phyloP scores from a whole-genome alignment of 2,329 filamentous ascomycete genomes.

The Cordyceps farinosa region DNA sequence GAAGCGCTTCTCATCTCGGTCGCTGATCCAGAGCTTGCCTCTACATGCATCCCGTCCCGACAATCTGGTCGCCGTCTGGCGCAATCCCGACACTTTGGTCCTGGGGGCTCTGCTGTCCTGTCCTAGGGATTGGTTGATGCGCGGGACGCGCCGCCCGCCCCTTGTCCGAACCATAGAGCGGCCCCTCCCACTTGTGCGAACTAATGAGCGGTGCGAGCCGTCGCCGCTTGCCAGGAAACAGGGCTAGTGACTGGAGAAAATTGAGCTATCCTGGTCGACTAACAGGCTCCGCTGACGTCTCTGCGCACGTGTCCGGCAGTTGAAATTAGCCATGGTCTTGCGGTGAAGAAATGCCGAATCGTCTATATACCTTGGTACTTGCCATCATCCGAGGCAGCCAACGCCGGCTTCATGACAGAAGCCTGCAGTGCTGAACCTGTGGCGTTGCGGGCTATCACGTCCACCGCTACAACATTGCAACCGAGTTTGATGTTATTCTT shows the following conservation, averaged over 20 bases:
- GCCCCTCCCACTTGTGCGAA: constrained; percentile 17
- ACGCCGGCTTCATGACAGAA: not conserved
- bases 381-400: not conserved
- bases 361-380: not conserved
- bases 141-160: constrained; percentile 19
- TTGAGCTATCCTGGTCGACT: constrained; percentile 12
- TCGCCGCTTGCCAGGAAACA: constrained; percentile 14
- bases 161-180: constrained; percentile 19
- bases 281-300: constrained; percentile 10
- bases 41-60: constrained; percentile 7
- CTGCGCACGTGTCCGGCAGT: constrained; percentile 15
- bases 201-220: constrained; percentile 20
- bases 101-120: constrained; percentile 5
- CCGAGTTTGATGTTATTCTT: not conserved
- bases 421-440: not conserved
- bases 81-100: constrained; percentile 18
- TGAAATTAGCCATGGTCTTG: not conserved
- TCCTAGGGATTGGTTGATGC: constrained; percentile 17
- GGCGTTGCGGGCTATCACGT: not conserved
- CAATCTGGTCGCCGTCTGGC: constrained; percentile 10
- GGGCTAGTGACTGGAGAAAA: constrained; percentile 16
- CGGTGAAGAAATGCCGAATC: constrained; percentile 10
- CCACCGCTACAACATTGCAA: not conserved
- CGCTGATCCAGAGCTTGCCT: constrained; percentile 8
- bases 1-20: constrained; percentile 10